Evolutionary conservation across 768 basidiomycete species (phyloP).

Genomic region (Suillus discolor): DNA sequence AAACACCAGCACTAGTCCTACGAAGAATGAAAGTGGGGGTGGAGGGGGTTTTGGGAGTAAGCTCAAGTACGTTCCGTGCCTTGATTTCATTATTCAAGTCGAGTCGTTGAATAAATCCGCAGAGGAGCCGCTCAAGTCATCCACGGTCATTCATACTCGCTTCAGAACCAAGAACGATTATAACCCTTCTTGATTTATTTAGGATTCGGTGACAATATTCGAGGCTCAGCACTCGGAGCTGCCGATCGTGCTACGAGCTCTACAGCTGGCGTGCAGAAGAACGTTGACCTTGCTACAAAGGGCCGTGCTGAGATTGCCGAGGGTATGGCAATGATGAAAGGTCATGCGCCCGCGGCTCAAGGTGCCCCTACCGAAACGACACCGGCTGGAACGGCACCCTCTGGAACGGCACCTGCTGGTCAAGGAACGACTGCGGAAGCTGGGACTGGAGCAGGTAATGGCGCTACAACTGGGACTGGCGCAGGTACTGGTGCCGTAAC

Average conservation of each 20-base stretch:
- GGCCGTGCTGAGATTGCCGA: conserved; percentile 44
- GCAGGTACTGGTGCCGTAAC: too few species aligned
- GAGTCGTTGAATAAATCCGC: not conserved
- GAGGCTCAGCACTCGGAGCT: conserved; percentile 44
- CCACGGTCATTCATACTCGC: conserved; percentile 30
- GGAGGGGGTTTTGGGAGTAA: conserved; percentile 19
- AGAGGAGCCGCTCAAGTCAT: conserved; percentile 41
- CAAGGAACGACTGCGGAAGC: not conserved
- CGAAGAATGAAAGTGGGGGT: not conserved
- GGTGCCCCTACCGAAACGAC: not conserved
- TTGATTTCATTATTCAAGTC: not conserved
- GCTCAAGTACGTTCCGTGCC: conserved; percentile 14
- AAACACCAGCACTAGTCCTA: not conserved
- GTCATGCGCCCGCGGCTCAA: not conserved
- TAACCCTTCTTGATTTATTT: conserved; percentile 5
- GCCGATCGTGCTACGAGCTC: conserved; percentile 36
- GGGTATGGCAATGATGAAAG: conserved; percentile 38
- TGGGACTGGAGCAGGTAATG: not conserved
- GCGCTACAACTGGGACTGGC: not conserved
- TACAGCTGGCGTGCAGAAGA: conserved; percentile 26
- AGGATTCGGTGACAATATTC: conserved; percentile 48
- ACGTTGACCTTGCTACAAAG: conserved; percentile 38
- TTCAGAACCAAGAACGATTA: not conserved
- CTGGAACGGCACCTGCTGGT: not conserved
- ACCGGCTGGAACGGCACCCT: not conserved